A percentile compares a stretch with the other conserved stretches of the same genome.
Conservation (phyloP, 768 basidiomycete genomes). For the Rhodosporidiobolus odoratus region DNA sequence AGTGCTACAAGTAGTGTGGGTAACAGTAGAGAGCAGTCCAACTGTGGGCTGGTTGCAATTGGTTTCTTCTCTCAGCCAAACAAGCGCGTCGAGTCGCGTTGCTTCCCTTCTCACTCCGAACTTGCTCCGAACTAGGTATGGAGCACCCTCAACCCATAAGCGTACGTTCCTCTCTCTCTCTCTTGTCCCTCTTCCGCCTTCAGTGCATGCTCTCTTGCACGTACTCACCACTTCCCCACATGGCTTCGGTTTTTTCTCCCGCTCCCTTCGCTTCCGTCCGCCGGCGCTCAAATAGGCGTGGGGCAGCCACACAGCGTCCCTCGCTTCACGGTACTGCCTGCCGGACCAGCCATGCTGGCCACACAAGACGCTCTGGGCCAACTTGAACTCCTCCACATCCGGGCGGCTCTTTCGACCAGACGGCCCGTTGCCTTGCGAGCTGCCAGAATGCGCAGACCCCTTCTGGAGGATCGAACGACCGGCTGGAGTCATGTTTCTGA, state of each 20-base stretch:
- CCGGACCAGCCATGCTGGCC: slow-evolving; percentile 2
- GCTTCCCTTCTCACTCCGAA: neutral
- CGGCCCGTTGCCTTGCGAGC: neutral
- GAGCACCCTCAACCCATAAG: neutral
- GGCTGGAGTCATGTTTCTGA: neutral
- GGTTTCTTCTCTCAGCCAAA: too few species aligned
- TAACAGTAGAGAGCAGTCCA: too few species aligned
- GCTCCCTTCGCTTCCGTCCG: neutral
- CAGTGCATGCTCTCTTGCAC: too few species aligned
- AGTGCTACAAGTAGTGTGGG: too few species aligned
- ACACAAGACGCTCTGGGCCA: neutral
- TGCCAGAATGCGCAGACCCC: neutral
- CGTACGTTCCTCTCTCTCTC: neutral
- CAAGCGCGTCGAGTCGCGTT: too few species aligned
- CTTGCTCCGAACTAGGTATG: neutral
- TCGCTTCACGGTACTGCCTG: slow-evolving; percentile 1
- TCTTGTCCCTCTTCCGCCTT: neutral
- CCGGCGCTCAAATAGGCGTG: neutral
- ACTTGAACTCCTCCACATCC: neutral
- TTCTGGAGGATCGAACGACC: slow-evolving; percentile 10
- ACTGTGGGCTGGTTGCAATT: too few species aligned
- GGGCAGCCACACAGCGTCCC: neutral
- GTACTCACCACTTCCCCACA: neutral
- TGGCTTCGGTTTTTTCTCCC: neutral
- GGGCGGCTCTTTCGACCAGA: slow-evolving; percentile 1